A percentile compares a stretch with the other conserved stretches of the same genome.
Evolutionary conservation across 441 rosid species (phyloP).

Genomic region (Breynia disticha): DNA sequence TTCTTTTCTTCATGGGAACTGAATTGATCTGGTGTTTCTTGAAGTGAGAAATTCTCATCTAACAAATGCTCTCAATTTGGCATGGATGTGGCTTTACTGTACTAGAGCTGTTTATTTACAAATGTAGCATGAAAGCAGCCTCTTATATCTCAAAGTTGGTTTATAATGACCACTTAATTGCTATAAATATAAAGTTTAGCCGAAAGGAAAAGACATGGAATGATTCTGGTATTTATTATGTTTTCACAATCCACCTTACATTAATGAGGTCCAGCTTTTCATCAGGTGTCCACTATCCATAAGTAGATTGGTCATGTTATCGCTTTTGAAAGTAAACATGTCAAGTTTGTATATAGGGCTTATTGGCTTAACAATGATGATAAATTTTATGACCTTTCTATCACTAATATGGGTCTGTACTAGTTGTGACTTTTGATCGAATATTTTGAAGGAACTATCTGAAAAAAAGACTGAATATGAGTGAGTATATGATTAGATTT

Average conservation of each 20-base stretch:
- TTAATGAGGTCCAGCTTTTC: background rate
- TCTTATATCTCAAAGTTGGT: background rate
- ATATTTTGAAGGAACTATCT: too few relatives aligned
- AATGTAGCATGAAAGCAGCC: background rate
- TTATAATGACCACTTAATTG: background rate
- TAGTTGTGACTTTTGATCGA: too few relatives aligned
- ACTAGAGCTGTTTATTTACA: background rate
- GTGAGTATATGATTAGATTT: too few relatives aligned
- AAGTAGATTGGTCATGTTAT: background rate
- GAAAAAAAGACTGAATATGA: too few relatives aligned
- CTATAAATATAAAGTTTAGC: background rate
- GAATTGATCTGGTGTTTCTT: background rate
- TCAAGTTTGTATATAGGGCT: too few relatives aligned
- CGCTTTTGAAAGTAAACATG: too few relatives aligned
- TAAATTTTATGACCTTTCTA: too few relatives aligned
- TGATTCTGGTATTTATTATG: background rate
- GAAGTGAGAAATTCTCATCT: background rate
- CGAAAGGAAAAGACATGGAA: background rate
- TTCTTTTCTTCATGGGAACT: background rate
- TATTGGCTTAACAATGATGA: too few relatives aligned
- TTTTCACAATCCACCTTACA: background rate
- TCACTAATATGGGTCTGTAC: too few relatives aligned
- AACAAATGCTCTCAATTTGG: too few relatives aligned
- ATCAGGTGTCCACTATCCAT: background rate
- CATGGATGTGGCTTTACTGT: too few relatives aligned